Percentiles rank a stretch among this genome's conserved stretches.
phyloP scores from a whole-genome alignment of 805 yeast genomes.

The Sugiyamaella chiloensis region DNA sequence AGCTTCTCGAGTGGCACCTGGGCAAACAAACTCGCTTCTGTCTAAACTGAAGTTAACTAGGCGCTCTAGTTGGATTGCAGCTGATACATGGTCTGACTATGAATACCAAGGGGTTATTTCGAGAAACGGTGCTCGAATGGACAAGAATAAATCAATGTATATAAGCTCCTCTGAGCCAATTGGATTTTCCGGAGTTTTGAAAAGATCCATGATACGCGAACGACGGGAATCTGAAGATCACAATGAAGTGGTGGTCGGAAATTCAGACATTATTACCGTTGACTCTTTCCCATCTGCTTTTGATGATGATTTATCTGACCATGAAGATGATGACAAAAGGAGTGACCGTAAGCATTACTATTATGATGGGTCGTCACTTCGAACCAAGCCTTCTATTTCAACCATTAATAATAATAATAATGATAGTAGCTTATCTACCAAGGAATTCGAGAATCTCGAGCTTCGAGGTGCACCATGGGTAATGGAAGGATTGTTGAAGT shows the following conservation, averaged over 20 bases:
- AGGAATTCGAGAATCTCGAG: constrained; percentile 42
- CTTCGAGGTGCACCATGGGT: constrained; percentile 73
- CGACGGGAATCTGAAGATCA: constrained; percentile 17
- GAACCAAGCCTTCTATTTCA: background rate
- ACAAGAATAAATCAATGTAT: constrained; percentile 6
- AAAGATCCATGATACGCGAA: constrained; percentile 27
- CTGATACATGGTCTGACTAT: constrained; percentile 21
- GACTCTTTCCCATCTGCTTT: constrained; percentile 6
- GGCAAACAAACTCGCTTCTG: constrained; percentile 4
- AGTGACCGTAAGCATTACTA: constrained; percentile 1
- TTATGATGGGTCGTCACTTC: constrained; percentile 1
- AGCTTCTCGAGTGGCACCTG: background rate
- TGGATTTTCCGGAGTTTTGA: constrained; percentile 29
- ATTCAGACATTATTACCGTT: constrained; percentile 5
- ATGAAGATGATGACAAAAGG: background rate
- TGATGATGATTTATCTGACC: background rate
- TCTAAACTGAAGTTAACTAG: constrained; percentile 10
- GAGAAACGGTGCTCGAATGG: background rate
- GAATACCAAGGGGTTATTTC: constrained; percentile 21
- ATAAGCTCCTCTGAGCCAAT: constrained; percentile 15
- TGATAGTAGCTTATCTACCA: background rate
- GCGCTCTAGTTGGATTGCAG: constrained; percentile 22
- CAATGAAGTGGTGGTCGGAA: constrained; percentile 4
- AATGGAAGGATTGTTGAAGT: constrained; percentile 60
- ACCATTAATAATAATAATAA: background rate